Percentiles rank a stretch among this genome's conserved stretches.
These are phyloP conservation scores for Xerocomellus dryophilus DNA, from an alignment of 768 basidiomycete species.

Conservation along the genomic window DNA sequence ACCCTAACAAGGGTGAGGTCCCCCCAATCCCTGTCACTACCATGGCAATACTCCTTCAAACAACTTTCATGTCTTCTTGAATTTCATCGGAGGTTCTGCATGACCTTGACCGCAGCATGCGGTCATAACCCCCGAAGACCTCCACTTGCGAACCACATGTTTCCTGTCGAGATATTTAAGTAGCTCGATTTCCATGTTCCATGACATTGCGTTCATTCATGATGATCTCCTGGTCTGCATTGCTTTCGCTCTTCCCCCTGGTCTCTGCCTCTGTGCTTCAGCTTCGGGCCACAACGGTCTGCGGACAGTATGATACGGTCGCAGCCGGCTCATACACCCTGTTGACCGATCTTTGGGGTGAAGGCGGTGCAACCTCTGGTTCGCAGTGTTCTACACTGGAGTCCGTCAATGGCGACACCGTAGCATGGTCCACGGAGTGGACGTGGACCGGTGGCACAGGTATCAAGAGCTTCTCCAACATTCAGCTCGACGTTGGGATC, in stretches of 20 bases:
- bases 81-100: not conserved
- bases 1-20: not conserved
- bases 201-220: not conserved
- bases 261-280: not conserved
- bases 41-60: not conserved
- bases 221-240: not conserved
- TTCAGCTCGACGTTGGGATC: slow-evolving; percentile 41
- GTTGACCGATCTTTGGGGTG: slow-evolving; percentile 49
- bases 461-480: slow-evolving; percentile 57
- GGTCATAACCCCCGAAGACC: not conserved
- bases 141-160: not conserved
- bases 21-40: not conserved
- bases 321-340: slow-evolving; percentile 23
- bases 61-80: not conserved
- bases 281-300: not conserved
- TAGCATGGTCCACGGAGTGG: slow-evolving; percentile 55
- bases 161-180: slow-evolving; percentile 8
- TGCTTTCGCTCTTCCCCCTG: not conserved
- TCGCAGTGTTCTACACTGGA: slow-evolving; percentile 49
- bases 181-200: not conserved
- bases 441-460: slow-evolving; percentile 46
- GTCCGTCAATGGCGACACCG: slow-evolving; percentile 42
- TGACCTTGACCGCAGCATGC: not conserved
- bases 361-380: slow-evolving; percentile 42
- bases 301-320: slow-evolving; percentile 36